A percentile compares a stretch with the other conserved stretches of the same genome.
phyloP scores from a whole-genome alignment of 768 basidiomycete genomes.

The Rubroboletus pulcherrimus region DNA sequence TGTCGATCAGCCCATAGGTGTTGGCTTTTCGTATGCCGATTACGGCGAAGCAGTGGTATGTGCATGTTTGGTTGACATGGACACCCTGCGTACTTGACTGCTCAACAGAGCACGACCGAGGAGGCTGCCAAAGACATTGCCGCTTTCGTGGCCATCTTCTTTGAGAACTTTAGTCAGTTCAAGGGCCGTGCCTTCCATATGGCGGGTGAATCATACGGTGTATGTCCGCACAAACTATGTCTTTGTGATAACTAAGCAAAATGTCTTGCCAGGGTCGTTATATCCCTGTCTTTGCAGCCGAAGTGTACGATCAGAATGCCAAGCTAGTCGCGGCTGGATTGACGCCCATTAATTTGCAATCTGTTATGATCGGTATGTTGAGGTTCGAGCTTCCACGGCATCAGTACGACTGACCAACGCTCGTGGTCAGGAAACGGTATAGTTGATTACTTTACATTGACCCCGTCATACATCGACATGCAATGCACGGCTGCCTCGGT shows the following conservation, averaged over 20 bases:
- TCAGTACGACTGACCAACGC: not conserved
- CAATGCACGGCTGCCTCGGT: constrained; percentile 51
- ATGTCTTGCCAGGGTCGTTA: constrained; percentile 42
- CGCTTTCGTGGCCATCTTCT: constrained; percentile 68
- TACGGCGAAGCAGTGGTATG: constrained; percentile 39
- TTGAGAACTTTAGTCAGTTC: constrained; percentile 69
- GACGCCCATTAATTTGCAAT: constrained; percentile 48
- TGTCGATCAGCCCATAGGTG: constrained; percentile 45
- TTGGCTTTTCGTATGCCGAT: constrained; percentile 46
- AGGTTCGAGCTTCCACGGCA: not conserved
- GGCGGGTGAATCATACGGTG: constrained; percentile 56
- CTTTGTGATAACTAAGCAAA: not conserved
- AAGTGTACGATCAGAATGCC: constrained; percentile 47
- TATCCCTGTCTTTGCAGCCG: constrained; percentile 47
- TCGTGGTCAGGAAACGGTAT: constrained; percentile 41
- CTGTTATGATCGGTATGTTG: constrained; percentile 45
- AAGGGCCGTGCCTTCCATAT: constrained; percentile 63
- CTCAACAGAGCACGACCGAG: constrained; percentile 52
- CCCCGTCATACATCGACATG: constrained; percentile 48
- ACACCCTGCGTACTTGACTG: not conserved
- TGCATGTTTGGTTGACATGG: constrained; percentile 1
- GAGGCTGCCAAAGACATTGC: constrained; percentile 70
- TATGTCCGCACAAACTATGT: constrained; percentile 10
- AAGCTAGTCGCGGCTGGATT: constrained; percentile 40
- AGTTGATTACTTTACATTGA: constrained; percentile 38